Evolutionary conservation across 768 basidiomycete species (phyloP).

Genomic region (Leucocoprinus leucothites): DNA sequence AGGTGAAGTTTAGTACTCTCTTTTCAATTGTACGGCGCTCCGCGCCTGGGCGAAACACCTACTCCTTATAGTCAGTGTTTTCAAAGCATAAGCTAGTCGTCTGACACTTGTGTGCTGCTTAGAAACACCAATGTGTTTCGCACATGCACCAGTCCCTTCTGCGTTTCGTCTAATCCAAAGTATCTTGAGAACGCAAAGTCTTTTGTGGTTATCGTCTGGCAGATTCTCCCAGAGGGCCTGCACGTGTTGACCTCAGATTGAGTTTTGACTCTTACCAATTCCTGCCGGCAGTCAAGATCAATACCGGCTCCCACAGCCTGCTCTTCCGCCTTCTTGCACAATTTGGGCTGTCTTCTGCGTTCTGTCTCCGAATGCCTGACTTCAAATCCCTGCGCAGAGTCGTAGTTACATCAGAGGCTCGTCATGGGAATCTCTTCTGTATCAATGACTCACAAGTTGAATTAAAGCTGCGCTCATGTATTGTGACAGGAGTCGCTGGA

Average conservation of each 20-base stretch:
- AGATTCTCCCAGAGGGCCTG: background rate
- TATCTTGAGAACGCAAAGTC: background rate
- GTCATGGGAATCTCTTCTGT: background rate
- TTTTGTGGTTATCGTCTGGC: background rate
- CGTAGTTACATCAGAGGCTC: background rate
- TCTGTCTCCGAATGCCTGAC: background rate
- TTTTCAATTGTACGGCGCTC: conserved; percentile 5
- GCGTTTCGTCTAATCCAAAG: background rate
- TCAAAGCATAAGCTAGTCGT: background rate
- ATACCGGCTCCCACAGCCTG: conserved; percentile 7
- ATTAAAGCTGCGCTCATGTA: background rate
- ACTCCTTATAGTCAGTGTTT: background rate
- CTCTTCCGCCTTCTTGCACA: conserved; percentile 1
- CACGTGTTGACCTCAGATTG: conserved; percentile 5
- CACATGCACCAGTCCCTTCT: background rate
- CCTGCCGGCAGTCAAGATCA: background rate
- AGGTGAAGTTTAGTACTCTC: conserved; percentile 6
- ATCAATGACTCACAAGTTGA: background rate
- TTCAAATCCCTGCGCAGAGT: background rate
- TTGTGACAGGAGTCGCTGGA: background rate
- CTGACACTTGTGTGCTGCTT: too few relatives aligned
- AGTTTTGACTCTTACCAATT: conserved; percentile 5
- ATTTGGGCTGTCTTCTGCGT: background rate
- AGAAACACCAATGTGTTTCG: background rate
- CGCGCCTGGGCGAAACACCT: background rate